phyloP scores from a whole-genome alignment of 257 asterid genomes.

The Solanum peruvianum region DNA sequence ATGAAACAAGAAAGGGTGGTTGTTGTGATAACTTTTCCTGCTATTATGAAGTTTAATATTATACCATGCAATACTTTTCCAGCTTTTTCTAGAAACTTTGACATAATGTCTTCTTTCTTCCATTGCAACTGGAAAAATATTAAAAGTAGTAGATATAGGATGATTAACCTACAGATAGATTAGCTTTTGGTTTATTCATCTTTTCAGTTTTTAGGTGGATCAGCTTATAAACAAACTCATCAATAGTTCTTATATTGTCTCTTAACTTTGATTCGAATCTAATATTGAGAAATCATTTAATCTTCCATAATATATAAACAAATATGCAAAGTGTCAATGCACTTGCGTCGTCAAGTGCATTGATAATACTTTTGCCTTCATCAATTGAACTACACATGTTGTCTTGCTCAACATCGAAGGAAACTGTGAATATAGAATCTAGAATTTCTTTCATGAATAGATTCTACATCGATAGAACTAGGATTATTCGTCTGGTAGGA shows the following conservation, averaged over 20 bases:
- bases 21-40: constrained; percentile 49
- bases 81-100: constrained; percentile 28
- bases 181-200: constrained; percentile 14
- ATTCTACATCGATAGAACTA: constrained; percentile 20
- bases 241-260: constrained; percentile 21
- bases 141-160: background rate
- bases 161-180: constrained; percentile 20
- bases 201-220: constrained; percentile 32
- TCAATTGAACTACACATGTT: constrained; percentile 46
- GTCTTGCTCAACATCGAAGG: constrained; percentile 43
- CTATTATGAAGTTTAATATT: constrained; percentile 40
- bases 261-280: constrained; percentile 44
- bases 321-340: constrained; percentile 32
- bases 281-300: constrained; percentile 26
- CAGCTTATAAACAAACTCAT: constrained; percentile 42
- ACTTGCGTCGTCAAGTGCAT: constrained; percentile 49
- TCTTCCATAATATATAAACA: constrained; percentile 40
- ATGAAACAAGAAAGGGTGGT: constrained; percentile 41
- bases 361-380: constrained; percentile 27
- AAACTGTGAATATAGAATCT: constrained; percentile 43
- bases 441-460: constrained; percentile 41
- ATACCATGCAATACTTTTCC: constrained; percentile 38
- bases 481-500: background rate
- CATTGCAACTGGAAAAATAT: constrained; percentile 11
- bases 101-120: constrained; percentile 49